Conservation (phyloP, 768 basidiomycete species). For the Collybiopsis luxurians region DNA sequence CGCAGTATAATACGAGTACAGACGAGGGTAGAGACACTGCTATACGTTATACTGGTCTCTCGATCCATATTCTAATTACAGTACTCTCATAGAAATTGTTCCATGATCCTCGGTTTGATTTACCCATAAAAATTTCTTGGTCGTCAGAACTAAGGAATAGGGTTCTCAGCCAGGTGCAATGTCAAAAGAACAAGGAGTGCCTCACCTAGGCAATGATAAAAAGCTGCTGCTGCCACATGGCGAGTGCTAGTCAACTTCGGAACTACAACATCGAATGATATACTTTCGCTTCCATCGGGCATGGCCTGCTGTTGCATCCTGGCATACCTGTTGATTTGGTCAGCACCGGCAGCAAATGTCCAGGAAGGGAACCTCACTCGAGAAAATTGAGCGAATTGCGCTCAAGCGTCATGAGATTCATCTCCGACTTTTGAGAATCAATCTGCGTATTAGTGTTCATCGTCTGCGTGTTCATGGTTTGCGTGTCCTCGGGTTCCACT, state of each 20-base stretch:
- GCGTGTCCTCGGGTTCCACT: constrained; percentile 16
- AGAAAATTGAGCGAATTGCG: constrained; percentile 78
- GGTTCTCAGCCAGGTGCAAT: not conserved
- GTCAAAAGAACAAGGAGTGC: constrained; percentile 12
- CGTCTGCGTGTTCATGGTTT: not conserved
- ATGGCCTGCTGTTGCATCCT: constrained; percentile 72
- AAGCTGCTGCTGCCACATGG: constrained; percentile 77
- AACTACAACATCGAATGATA: constrained; percentile 66
- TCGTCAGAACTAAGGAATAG: constrained; percentile 57
- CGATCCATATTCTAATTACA: not conserved
- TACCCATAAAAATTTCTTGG: constrained; percentile 66
- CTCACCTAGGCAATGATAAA: constrained; percentile 84
- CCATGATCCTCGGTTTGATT: constrained; percentile 63
- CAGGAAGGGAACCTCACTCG: constrained; percentile 44
- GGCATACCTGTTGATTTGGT: constrained; percentile 60
- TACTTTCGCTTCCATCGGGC: constrained; percentile 38
- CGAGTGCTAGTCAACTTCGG: constrained; percentile 65
- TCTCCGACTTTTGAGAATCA: constrained; percentile 56
- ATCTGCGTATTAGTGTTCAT: constrained; percentile 8
- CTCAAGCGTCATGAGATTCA: constrained; percentile 60
- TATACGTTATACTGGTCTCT: too few relatives aligned
- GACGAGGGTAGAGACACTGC: too few relatives aligned
- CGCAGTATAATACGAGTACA: too few relatives aligned
- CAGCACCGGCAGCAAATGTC: too few relatives aligned
- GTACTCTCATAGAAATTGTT: constrained; percentile 34